Base-by-base conservation (phyloP, 1,284 basidiomycete genomes). In the Ustilago bromivora region DNA sequence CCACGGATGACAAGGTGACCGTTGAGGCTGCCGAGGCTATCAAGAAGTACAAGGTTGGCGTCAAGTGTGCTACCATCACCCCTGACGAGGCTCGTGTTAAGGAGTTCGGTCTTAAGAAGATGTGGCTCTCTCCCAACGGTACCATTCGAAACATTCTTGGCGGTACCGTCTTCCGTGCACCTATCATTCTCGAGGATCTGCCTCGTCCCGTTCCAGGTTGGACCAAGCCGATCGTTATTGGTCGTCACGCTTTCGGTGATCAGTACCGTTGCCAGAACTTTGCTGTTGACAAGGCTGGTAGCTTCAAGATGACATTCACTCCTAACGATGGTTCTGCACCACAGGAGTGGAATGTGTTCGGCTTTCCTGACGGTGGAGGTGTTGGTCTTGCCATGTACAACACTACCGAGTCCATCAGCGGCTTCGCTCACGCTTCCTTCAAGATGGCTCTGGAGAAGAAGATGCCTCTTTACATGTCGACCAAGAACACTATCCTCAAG, bases 371-470 rank as follows among this genome's bases (percentile, higher is more conserved):
- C 54, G 68, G 71, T 17, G 84, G 84, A 59, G 84, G 84, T 53
- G 82, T 83, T 19, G 84, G 80, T 53, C 95, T 86, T 57, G 83
- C 74, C 70, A 86, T 86, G 85, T 86, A 86, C 79, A 86, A 86
- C 80, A 85, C 84, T 28, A 82, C 77, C 17, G 92, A 84, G 59
- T 95, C 93, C 3, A 98, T 99, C 84, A 89, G 89, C 43, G 96
- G 96, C 34, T 99, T 99, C 85, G 96, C 96, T 3, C 96, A 98
- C 88, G 91, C 96, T 9, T 95, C 93, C 47, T 98, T 99, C 91
- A 98, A 98, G 89, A 96, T 98, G 93, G 96, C 95, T n/a, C 87
- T 98, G 66, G 87, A 90, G 51, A 98, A 98, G 91, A 94, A 95
- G 88, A 92, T 98, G 90, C 92, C 94, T 56, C 88, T 97, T 73